These are phyloP conservation scores for Golubevia sp. DNA, from an alignment of 1,284 basidiomycete species.

Conservation along the genomic window DNA sequence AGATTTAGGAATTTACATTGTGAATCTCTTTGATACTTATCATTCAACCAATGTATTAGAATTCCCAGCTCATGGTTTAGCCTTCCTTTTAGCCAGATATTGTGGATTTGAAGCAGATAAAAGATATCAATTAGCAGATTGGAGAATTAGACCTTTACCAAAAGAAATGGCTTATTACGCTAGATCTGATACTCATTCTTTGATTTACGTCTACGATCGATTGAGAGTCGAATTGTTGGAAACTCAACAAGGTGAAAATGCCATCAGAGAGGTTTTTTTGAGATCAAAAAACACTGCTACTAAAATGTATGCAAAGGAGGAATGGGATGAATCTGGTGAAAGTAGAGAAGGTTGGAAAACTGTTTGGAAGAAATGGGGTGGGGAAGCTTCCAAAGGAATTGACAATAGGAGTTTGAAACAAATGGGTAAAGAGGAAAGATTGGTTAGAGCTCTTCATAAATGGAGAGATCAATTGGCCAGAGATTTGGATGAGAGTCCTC, in stretches of 20 bases:
- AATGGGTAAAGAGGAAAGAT: slow-evolving; percentile 41
- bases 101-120: slow-evolving; percentile 93
- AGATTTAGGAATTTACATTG: slow-evolving; percentile 89
- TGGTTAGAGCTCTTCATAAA: slow-evolving; percentile 43
- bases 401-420: slow-evolving; percentile 22
- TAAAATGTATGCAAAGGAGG: slow-evolving; percentile 53
- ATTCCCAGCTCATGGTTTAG: slow-evolving; percentile 81
- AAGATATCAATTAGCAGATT: slow-evolving; percentile 92
- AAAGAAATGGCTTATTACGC: slow-evolving; percentile 89
- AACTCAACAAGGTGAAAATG: slow-evolving; percentile 58
- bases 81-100: slow-evolving; percentile 83
- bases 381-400: slow-evolving; percentile 36
- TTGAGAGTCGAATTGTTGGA: slow-evolving; percentile 80
- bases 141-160: slow-evolving; percentile 88
- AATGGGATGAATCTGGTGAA: slow-evolving; percentile 49
- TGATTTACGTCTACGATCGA: slow-evolving; percentile 89
- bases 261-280: slow-evolving; percentile 45
- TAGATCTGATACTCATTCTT: slow-evolving; percentile 91
- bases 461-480: slow-evolving; percentile 53
- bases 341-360: slow-evolving; percentile 46
- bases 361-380: slow-evolving; percentile 45
- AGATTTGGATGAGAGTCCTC: slow-evolving; percentile 48
- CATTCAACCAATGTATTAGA: slow-evolving; percentile 78
- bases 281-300: slow-evolving; percentile 43
- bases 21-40: slow-evolving; percentile 94